These are phyloP conservation scores for Chaetomium strumarium DNA, from an alignment of 2,329 filamentous ascomycete species.

Conservation along the genomic window DNA sequence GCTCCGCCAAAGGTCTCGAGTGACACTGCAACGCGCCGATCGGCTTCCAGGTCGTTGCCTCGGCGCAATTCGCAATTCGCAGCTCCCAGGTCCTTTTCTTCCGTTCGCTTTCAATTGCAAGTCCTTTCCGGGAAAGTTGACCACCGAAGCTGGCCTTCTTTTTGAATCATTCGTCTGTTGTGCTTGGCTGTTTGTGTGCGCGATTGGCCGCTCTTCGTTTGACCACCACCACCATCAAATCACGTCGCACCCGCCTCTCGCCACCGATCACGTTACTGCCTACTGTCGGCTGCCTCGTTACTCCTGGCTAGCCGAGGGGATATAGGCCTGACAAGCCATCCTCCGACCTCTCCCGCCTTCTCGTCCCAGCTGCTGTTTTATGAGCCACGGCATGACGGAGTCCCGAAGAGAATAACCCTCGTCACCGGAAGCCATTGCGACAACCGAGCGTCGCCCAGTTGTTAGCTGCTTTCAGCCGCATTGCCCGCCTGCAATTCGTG, in stretches of 20 bases:
- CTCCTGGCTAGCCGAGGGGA: background rate
- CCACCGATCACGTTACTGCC: conserved; percentile 5
- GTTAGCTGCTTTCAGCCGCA: conserved; percentile 3
- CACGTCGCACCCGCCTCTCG: conserved; percentile 6
- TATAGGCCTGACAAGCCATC: background rate
- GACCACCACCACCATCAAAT: conserved; percentile 3
- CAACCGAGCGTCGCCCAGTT: background rate
- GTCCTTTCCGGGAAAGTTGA: background rate
- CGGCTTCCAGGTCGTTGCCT: background rate
- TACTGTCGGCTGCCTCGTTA: background rate
- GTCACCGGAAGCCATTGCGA: background rate
- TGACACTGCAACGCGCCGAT: background rate
- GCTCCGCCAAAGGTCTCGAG: background rate
- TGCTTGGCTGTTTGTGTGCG: conserved; percentile 7
- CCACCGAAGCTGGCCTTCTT: conserved; percentile 22
- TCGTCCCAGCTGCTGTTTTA: background rate
- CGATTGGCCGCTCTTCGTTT: conserved; percentile 12
- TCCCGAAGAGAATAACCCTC: background rate
- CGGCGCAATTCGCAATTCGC: too few species aligned
- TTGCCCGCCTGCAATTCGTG: conserved; percentile 5
- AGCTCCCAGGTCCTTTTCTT: background rate
- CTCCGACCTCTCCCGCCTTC: background rate
- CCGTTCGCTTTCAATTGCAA: conserved; percentile 5
- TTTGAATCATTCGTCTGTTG: conserved; percentile 18
- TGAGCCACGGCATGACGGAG: background rate